These are phyloP conservation scores for Cryptococcus amylolentus DNA, from an alignment of 1,284 basidiomycete species.

Conservation along the genomic window DNA sequence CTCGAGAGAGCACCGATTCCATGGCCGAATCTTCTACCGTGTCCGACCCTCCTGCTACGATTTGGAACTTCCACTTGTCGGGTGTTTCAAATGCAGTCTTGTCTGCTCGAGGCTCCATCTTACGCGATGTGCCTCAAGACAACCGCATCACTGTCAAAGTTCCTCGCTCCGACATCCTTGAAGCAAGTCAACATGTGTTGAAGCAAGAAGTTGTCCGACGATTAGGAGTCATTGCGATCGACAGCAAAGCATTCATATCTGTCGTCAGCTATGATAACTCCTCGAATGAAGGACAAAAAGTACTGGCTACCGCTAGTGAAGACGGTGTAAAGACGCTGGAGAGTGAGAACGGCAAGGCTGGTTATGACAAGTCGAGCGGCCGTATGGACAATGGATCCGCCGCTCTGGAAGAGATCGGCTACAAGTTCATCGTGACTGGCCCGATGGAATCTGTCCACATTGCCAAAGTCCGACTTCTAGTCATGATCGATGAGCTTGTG, in stretches of 20 bases:
- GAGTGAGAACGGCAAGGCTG: neutral
- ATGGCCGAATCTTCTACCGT: conserved; percentile 5
- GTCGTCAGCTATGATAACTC: conserved; percentile 55
- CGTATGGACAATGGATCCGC: neutral
- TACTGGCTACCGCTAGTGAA: conserved; percentile 31
- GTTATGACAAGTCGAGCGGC: neutral
- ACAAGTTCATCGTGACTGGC: conserved; percentile 87
- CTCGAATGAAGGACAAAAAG: conserved; percentile 20
- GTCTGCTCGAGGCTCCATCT: conserved; percentile 77
- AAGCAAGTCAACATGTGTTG: conserved; percentile 63
- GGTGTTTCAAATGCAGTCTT: conserved; percentile 91
- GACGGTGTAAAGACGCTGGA: conserved; percentile 3
- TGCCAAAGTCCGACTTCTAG: conserved; percentile 81
- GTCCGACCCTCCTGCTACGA: conserved; percentile 15
- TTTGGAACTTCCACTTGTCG: conserved; percentile 85
- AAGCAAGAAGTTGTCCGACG: conserved; percentile 81
- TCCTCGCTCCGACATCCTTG: conserved; percentile 83
- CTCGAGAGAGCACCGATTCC: conserved; percentile 52
- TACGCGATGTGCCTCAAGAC: conserved; percentile 85
- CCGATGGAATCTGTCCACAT: conserved; percentile 81
- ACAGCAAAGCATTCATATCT: conserved; percentile 82
- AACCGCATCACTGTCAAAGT: conserved; percentile 83
- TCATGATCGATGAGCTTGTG: conserved; percentile 91
- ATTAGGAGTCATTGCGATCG: conserved; percentile 86
- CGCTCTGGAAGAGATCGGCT: conserved; percentile 53